Conservation (phyloP, 2,329 filamentous ascomycete species). For the Juglanconis oblonga region DNA sequence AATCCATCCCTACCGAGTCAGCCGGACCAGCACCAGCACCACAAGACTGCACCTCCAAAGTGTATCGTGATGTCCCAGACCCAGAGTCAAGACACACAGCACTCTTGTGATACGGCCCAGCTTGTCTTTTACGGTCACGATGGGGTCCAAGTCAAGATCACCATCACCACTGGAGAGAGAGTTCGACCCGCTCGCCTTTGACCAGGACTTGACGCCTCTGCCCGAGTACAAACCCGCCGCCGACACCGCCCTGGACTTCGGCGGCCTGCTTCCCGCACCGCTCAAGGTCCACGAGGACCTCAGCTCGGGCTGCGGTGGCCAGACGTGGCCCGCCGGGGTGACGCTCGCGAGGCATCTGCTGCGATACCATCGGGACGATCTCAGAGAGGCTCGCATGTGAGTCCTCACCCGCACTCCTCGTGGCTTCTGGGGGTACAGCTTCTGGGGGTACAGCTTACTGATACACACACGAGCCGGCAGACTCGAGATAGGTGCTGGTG, state of each 20-base stretch:
- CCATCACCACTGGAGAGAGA: constrained; percentile 39
- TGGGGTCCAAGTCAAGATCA: constrained; percentile 23
- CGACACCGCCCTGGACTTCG: constrained; percentile 60
- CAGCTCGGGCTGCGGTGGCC: constrained; percentile 83
- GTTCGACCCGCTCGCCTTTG: constrained; percentile 49
- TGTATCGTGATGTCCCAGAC: no score
- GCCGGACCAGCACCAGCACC: not conserved
- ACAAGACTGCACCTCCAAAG: not conserved
- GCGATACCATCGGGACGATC: constrained; percentile 61
- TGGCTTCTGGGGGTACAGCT: not conserved
- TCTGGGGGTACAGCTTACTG: not conserved
- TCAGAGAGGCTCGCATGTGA: constrained; percentile 71
- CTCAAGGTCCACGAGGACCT: constrained; percentile 83
- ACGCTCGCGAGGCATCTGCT: constrained; percentile 84
- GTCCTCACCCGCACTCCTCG: constrained; percentile 29
- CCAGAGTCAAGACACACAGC: no score
- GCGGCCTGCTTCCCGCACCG: constrained; percentile 66
- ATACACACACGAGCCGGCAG: constrained; percentile 40
- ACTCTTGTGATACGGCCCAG: no score
- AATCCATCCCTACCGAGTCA: not conserved
- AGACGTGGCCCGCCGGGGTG: constrained; percentile 93
- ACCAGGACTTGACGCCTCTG: constrained; percentile 56
- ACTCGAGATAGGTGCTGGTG: constrained; percentile 88
- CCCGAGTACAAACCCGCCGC: constrained; percentile 55
- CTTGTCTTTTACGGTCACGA: constrained; percentile 5